Conservation (phyloP, 192 early-diverging fungal genomes). For the Pecoramyces ruminantium region DNA sequence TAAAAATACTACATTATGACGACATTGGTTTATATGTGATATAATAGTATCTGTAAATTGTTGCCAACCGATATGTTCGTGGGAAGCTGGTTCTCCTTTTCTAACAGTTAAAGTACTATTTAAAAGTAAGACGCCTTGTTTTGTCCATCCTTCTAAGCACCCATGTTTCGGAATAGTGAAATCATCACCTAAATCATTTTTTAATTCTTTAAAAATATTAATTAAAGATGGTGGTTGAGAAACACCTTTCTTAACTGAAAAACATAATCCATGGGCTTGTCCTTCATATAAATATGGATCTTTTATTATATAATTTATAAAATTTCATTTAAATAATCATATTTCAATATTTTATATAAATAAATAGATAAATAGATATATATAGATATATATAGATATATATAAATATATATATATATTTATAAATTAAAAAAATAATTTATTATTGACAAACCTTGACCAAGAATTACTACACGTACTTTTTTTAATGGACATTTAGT, state of each 20-base stretch:
- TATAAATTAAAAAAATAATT: too few relatives aligned
- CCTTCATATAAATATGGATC: constrained; percentile 62
- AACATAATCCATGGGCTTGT: constrained; percentile 83
- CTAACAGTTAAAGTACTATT: constrained; percentile 80
- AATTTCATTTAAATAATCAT: neutral
- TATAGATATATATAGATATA: too few relatives aligned
- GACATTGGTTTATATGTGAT: constrained; percentile 40
- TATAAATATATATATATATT: too few relatives aligned
- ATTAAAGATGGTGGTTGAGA: constrained; percentile 63
- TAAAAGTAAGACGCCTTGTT: constrained; percentile 76
- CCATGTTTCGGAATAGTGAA: constrained; percentile 42
- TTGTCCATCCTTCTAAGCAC: constrained; percentile 58
- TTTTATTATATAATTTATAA: too few relatives aligned
- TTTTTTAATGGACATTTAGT: constrained; percentile 41
- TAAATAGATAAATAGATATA: too few relatives aligned
- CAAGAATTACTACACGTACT: constrained; percentile 79
- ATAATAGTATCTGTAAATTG: constrained; percentile 73
- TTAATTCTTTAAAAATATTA: constrained; percentile 78
- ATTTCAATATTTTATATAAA: too few relatives aligned
- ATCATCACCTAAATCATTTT: constrained; percentile 39
- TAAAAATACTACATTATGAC: constrained; percentile 66
- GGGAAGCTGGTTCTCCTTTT: constrained; percentile 57
- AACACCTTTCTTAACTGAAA: constrained; percentile 70
- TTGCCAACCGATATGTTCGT: constrained; percentile 70
- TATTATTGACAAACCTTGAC: constrained; percentile 54